Evolutionary conservation across 306 rosid genomes (phyloP), one percentile per base, ranked within the genome.

Genomic region (Geum urbanum): DNA sequence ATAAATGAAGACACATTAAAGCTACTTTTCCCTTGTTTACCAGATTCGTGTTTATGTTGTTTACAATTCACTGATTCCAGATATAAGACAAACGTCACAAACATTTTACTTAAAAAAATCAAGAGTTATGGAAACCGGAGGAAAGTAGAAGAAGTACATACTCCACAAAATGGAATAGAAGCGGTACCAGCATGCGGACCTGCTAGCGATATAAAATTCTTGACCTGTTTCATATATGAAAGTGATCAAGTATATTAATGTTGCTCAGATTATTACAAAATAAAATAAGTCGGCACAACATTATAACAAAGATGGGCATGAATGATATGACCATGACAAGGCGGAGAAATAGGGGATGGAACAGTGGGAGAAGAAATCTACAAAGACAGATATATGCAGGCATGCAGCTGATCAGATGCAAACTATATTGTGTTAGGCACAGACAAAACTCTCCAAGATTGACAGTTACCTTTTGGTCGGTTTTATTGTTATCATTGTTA

Each of bases 121-220:
- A 69, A 41, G 20, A 12, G 12, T 19, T 12, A 14, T 54, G 2
- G 12, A 48, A 65, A 66, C 50, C 14, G 11, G 48, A 76, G 73
- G 12, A 66, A n/a, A 72, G 74, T 47, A 66, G 52, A 66, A 75
- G 51, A 68, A 78, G 70, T 37, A 79, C 95, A 47, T 88, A 91
- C 95, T 70, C 77, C 82, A 46, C 95, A 90, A 11, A 79, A 54
- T 45, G 95, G 97, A 76, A 86, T 71, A 24, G 95, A 81, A 66
- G 91, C 97, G 1, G 80, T 86, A 65, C 97, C 97, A 66, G 95
- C 97, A 73, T 88, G 90, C 8, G 84, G 86, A 73, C 97, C 97
- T 40, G 84, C 97, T 37, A 91, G 67, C 0, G 97, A 91, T 64
- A 91, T 70, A 64, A 88, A 84, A 77, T 88, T 90, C 71, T 78